Conservation (phyloP, 2,329 filamentous ascomycete genomes). For the Septoria linicola region DNA sequence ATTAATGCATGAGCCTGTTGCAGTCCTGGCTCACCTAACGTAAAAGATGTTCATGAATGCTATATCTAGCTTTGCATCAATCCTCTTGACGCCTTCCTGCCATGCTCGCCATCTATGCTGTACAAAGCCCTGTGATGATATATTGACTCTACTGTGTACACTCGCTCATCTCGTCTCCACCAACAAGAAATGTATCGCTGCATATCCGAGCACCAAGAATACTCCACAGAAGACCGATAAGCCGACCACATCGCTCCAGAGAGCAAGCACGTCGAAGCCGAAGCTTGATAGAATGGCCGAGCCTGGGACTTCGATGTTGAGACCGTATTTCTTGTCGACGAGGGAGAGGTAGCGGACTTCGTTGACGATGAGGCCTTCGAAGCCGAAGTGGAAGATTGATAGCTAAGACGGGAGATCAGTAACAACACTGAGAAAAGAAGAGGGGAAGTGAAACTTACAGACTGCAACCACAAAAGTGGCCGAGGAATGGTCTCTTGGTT, state of each 20-base stretch:
- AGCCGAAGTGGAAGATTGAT: constrained; percentile 97
- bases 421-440: not conserved
- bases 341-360: constrained; percentile 89
- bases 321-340: constrained; percentile 89
- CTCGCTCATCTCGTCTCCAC: constrained; percentile 72
- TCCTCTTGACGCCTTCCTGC: no score
- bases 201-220: constrained; percentile 86
- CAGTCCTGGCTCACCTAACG: no score
- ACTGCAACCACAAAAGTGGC: constrained; percentile 85
- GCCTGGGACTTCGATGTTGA: constrained; percentile 94
- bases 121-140: no score
- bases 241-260: constrained; percentile 82
- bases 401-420: constrained; percentile 51
- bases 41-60: no score
- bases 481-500: constrained; percentile 92
- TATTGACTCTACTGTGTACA: no score
- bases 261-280: constrained; percentile 82
- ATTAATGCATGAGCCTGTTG: no score
- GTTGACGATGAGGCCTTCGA: constrained; percentile 95
- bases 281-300: constrained; percentile 92
- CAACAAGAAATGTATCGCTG: constrained; percentile 88
- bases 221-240: constrained; percentile 76
- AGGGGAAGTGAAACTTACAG: constrained; percentile 49
- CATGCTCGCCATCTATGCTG: no score
- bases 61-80: no score